Conservation (phyloP, 169 alveolate species). For the Eimeria sp. region DNA sequence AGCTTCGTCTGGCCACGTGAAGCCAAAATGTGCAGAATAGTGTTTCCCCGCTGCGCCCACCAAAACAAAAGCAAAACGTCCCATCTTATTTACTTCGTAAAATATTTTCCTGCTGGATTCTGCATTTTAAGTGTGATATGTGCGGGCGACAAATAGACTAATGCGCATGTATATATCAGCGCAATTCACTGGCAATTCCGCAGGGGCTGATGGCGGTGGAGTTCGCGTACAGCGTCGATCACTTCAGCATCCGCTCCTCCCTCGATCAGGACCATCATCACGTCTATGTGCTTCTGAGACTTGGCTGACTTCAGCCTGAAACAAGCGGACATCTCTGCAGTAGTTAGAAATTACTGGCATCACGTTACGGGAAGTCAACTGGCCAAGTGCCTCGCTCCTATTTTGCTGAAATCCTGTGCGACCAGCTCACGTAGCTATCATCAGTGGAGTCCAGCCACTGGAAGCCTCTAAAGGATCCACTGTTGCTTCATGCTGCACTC, state of each 20-base stretch:
- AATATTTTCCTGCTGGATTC: background rate
- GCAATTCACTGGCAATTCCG: background rate
- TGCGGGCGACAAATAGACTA: background rate
- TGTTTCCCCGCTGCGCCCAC: slow-evolving; percentile 77
- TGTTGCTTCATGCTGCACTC: slow-evolving; percentile 75
- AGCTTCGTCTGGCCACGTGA: slow-evolving; percentile 61
- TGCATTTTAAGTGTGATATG: background rate
- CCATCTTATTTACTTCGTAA: background rate
- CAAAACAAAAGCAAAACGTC: background rate
- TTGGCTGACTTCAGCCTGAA: slow-evolving; percentile 52
- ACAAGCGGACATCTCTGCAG: slow-evolving; percentile 12
- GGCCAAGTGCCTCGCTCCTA: background rate
- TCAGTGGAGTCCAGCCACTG: slow-evolving; percentile 79
- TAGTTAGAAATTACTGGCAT: background rate
- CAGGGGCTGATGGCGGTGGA: background rate
- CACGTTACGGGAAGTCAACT: background rate
- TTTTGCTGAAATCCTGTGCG: background rate
- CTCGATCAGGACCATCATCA: slow-evolving; percentile 49
- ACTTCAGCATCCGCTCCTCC: slow-evolving; percentile 58
- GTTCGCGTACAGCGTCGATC: slow-evolving; percentile 53
- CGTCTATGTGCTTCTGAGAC: slow-evolving; percentile 48
- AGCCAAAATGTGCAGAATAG: slow-evolving; percentile 73
- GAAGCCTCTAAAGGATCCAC: slow-evolving; percentile 78
- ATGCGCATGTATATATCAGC: no score
- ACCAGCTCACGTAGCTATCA: slow-evolving; percentile 81